Conservation (phyloP, 129 eudicot genomes). For the Logfia minima region DNA sequence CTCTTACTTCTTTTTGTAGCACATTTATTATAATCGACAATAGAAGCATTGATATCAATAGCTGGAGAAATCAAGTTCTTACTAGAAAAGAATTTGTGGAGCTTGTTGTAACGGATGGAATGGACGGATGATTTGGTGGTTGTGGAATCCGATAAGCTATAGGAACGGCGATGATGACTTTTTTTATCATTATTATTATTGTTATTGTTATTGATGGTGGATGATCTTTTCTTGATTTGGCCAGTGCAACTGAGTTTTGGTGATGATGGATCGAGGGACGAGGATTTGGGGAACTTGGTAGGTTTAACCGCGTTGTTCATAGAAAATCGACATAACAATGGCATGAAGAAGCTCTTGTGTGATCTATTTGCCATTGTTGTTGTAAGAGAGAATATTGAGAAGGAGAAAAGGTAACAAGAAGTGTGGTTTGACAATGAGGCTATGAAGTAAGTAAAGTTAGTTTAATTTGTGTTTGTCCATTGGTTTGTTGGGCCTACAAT, state of each 20-base stretch:
- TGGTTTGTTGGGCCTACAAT: slow-evolving; percentile 20
- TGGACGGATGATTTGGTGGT: slow-evolving; percentile 24
- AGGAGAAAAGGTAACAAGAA: not conserved
- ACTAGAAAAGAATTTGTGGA: slow-evolving; percentile 51
- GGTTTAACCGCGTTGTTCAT: slow-evolving; percentile 42
- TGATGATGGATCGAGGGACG: slow-evolving; percentile 54
- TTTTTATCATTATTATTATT: not conserved
- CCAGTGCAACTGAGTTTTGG: slow-evolving; percentile 80
- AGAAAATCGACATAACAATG: slow-evolving; percentile 54
- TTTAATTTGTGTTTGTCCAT: slow-evolving; percentile 7
- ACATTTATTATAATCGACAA: slow-evolving; percentile 12
- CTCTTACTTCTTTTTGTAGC: slow-evolving; percentile 34
- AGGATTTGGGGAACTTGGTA: slow-evolving; percentile 12
- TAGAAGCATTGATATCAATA: slow-evolving; percentile 8
- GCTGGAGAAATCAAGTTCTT: slow-evolving; percentile 40
- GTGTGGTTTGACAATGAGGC: not conserved
- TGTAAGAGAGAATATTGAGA: slow-evolving; percentile 2
- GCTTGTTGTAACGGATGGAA: slow-evolving; percentile 43
- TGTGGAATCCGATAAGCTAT: slow-evolving; percentile 22
- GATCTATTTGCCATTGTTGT: slow-evolving; percentile 33
- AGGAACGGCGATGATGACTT: not conserved
- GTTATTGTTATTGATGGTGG: slow-evolving; percentile 19
- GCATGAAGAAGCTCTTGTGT: slow-evolving; percentile 47
- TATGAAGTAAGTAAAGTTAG: not conserved
- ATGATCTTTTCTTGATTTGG: slow-evolving; percentile 57